A percentile compares a stretch with the other conserved stretches of the same genome.
Conservation (phyloP, 2,329 filamentous ascomycete genomes). For the Botrytis hyacinthi region DNA sequence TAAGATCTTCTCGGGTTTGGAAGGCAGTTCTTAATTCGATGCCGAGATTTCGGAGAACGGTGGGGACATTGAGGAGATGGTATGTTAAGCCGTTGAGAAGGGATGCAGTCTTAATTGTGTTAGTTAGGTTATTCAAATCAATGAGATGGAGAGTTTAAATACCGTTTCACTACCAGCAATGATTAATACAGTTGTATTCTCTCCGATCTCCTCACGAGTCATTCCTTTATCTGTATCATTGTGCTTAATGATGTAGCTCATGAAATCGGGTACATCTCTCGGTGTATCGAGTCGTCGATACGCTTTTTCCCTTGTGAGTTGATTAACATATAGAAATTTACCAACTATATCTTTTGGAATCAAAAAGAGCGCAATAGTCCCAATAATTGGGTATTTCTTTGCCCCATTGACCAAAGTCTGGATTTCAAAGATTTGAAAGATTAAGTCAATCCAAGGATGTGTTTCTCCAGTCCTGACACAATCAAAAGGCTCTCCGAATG, state of each 20-base stretch:
- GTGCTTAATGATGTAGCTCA: constrained; percentile 16
- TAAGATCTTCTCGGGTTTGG: constrained; percentile 28
- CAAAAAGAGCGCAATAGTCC: neutral
- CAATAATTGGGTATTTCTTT: neutral
- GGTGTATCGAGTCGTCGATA: neutral
- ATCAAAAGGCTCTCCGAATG: constrained; percentile 45
- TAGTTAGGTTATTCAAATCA: constrained; percentile 19
- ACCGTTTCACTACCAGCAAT: constrained; percentile 20
- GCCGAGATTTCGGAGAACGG: constrained; percentile 37
- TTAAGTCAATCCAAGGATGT: constrained; percentile 2
- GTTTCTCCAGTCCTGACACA: constrained; percentile 31
- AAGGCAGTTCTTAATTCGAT: constrained; percentile 46
- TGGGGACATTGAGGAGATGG: constrained; percentile 55
- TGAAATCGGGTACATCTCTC: constrained; percentile 16
- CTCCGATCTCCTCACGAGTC: constrained; percentile 8
- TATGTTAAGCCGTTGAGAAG: constrained; percentile 31
- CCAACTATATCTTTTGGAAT: neutral
- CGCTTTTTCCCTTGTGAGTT: constrained; percentile 11
- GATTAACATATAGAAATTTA: neutral
- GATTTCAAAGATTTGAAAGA: constrained; percentile 1
- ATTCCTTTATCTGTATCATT: constrained; percentile 18
- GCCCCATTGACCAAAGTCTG: neutral
- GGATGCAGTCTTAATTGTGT: constrained; percentile 38
- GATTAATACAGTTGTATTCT: constrained; percentile 14
- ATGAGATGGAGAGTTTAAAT: constrained; percentile 8